Evolutionary conservation across 2,329 filamentous ascomycete genomes (phyloP).

Genomic region (Trichoderma atrobrunneum): DNA sequence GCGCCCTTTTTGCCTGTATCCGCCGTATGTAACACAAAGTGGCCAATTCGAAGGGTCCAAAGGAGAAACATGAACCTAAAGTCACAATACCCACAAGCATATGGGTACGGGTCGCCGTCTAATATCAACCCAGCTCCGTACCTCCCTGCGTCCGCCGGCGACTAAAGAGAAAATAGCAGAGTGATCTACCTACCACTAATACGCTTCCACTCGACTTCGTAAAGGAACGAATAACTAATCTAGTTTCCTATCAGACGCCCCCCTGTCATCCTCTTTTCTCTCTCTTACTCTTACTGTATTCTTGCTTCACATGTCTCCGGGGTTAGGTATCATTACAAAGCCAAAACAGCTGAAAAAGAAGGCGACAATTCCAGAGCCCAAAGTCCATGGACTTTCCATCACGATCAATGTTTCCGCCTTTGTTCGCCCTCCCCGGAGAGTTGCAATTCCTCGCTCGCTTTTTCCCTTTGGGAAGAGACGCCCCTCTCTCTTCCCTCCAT

Average conservation of each 20-base stretch:
- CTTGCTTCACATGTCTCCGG: background rate
- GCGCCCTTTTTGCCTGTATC: background rate
- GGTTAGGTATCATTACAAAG: background rate
- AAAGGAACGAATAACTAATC: background rate
- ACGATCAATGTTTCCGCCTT: background rate
- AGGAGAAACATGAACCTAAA: background rate
- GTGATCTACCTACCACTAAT: background rate
- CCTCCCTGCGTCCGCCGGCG: background rate
- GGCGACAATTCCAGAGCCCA: background rate
- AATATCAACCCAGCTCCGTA: background rate
- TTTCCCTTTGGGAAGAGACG: background rate
- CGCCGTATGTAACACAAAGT: background rate
- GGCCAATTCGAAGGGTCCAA: background rate
- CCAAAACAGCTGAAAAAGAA: background rate
- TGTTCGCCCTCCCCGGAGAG: background rate
- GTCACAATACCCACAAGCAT: background rate
- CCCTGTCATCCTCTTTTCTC: background rate
- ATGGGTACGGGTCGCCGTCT: background rate
- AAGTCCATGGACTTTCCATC: constrained; percentile 13
- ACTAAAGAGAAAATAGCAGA: background rate
- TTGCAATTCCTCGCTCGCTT: background rate
- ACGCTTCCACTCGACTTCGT: background rate
- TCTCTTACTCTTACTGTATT: background rate
- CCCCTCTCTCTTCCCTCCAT: background rate
- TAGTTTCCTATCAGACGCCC: background rate